Evolutionary conservation across 495 filamentous ascomycete genomes (phyloP), one percentile per base, ranked within the genome.

Genomic region (Hypoxylon fuscum): DNA sequence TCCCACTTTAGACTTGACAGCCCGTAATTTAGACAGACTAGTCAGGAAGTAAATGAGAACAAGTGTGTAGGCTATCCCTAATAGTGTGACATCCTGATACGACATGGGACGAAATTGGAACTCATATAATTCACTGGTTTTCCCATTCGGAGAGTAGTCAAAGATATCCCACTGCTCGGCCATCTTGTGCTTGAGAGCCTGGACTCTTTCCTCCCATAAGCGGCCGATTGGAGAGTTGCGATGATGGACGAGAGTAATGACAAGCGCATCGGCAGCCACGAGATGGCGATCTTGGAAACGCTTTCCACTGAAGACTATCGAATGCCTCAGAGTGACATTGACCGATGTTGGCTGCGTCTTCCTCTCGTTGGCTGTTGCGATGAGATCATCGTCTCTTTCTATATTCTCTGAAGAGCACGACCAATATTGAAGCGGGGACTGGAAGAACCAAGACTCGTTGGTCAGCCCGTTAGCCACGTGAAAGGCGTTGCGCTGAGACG

Each of bases 371-470:
- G 91, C 86, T 2, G 89, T 91, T 7, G 72, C 69, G 7, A 90
- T 70, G 27, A 90, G 77, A 68, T 90, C 79, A 3, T 62, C 14
- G 64, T 92, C 89, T 29, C 68, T 68, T 21, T 77, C 68, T 50
- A 92, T 82, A 5, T 75, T 75, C 1, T 78, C 70, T 15, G 75
- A 63, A 11, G 85, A 88, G 62, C 86, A 88, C 35, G 84, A 83
- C 89, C 89, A 92, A 66, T 90, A 90, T 71, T 90, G 83, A 18
- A 92, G 72, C 18, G 89, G 88, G 9, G 89, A 90, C 65, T 92
- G 88, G 61, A 87, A 88, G 58, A 87, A 87, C 81, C 82, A 84
- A 2, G 82, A 81, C 27, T 81, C 71, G 56, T 81, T 75, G 12
- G 75, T 83, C 43, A 82, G 57, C 22, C 80, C 81, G 58, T 84